A percentile compares a stretch with the other conserved stretches of the same genome.
These are phyloP conservation scores for Talaromyces piceae DNA, from an alignment of 2,329 filamentous ascomycete genomes.

Conservation along the genomic window DNA sequence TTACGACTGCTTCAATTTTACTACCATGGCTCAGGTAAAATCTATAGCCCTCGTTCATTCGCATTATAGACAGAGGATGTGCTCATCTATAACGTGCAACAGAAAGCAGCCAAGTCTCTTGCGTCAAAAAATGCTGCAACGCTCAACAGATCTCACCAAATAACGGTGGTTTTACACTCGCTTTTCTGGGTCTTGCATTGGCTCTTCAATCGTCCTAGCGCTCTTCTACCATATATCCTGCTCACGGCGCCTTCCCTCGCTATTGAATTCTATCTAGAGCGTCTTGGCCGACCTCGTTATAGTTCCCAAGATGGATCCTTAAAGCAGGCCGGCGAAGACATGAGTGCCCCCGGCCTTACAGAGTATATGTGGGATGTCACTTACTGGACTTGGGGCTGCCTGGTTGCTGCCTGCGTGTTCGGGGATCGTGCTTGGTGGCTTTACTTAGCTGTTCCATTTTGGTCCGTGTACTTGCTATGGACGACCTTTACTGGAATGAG, in stretches of 20 bases:
- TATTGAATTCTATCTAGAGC: conserved; percentile 81
- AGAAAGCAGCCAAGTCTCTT: conserved; percentile 50
- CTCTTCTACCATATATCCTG: conserved; percentile 59
- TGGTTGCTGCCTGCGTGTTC: conserved; percentile 63
- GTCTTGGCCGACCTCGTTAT: conserved; percentile 70
- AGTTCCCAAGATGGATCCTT: conserved; percentile 58
- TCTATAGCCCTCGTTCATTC: background rate
- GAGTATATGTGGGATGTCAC: conserved; percentile 98
- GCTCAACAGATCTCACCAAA: conserved; percentile 74
- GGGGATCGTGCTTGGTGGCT: conserved; percentile 74
- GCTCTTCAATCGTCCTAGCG: conserved; percentile 54
- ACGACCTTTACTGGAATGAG: conserved; percentile 42
- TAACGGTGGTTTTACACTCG: conserved; percentile 62
- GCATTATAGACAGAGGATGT: conserved; percentile 2
- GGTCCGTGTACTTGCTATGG: conserved; percentile 41
- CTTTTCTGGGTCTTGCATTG: conserved; percentile 68
- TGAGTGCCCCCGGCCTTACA: conserved; percentile 78
- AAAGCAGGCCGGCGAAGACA: conserved; percentile 73
- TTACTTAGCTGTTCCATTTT: conserved; percentile 46
- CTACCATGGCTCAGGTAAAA: conserved; percentile 17
- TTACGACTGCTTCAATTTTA: background rate
- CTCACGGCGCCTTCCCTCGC: conserved; percentile 67
- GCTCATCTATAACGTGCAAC: background rate
- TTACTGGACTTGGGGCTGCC: conserved; percentile 84
- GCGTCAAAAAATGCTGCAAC: conserved; percentile 72